A percentile compares a stretch with the other conserved stretches of the same genome.
These are phyloP conservation scores for Achaetomium macrosporum DNA, from an alignment of 2,329 filamentous ascomycete species.

Conservation along the genomic window DNA sequence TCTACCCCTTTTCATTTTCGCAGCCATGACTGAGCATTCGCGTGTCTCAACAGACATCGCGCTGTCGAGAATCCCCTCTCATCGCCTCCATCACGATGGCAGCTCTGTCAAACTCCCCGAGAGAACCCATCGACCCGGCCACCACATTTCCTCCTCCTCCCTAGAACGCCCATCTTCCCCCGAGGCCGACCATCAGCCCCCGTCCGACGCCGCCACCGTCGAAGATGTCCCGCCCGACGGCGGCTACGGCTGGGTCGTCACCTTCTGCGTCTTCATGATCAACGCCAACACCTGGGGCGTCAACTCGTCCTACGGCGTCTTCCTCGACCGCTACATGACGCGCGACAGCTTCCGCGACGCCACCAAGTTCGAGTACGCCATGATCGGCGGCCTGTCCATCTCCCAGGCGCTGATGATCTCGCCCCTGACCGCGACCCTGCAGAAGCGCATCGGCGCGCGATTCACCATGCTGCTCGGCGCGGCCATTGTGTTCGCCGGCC, in stretches of 20 bases:
- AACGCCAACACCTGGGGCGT: conserved; percentile 39
- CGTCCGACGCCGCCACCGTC: neutral
- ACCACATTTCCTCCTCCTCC: neutral
- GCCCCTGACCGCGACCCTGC: conserved; percentile 33
- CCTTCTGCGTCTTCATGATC: conserved; percentile 31
- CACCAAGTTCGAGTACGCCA: conserved; percentile 50
- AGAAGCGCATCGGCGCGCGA: conserved; percentile 29
- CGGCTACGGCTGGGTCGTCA: conserved; percentile 49
- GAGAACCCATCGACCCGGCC: neutral
- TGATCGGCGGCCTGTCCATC: conserved; percentile 54
- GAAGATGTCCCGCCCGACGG: conserved; percentile 44
- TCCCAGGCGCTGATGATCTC: conserved; percentile 36
- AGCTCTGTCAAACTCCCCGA: neutral
- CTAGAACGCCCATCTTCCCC: neutral
- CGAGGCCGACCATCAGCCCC: neutral
- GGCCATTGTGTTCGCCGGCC: conserved; percentile 42
- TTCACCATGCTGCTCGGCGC: conserved; percentile 46
- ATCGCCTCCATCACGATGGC: neutral
- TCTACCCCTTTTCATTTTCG: neutral
- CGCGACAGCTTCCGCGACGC: conserved; percentile 46
- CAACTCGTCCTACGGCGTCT: conserved; percentile 44
- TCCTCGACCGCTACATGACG: conserved; percentile 50
- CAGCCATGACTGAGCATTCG: neutral
- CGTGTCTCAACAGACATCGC: neutral
- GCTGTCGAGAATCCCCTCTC: neutral